These are phyloP conservation scores for Xylariales sp. DNA, from an alignment of 2,329 filamentous ascomycete genomes.

Conservation along the genomic window DNA sequence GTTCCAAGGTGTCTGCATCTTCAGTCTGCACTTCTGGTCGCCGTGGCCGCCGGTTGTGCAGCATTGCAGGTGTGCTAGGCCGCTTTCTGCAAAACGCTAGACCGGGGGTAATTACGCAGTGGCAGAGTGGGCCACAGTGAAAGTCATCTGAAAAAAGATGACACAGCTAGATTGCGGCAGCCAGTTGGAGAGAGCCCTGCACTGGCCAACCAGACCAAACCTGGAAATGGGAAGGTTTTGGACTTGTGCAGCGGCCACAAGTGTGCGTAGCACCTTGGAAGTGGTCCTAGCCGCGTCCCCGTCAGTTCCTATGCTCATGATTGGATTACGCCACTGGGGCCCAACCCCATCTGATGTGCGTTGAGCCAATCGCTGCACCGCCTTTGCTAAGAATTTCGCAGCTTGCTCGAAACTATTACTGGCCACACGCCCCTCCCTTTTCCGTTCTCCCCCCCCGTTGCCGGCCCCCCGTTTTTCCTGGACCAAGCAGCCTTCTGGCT, in stretches of 20 bases:
- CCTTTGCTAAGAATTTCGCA: neutral
- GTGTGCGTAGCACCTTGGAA: neutral
- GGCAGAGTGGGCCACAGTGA: neutral
- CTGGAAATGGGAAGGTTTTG: neutral
- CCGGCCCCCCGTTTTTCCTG: constrained; percentile 3
- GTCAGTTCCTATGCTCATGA: neutral
- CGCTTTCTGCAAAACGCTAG: neutral
- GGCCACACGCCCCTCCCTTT: neutral
- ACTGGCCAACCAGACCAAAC: neutral
- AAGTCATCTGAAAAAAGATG: constrained; percentile 1
- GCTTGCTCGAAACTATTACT: too few relatives aligned
- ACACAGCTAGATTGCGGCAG: constrained; percentile 2
- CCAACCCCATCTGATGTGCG: neutral
- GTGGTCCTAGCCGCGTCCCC: constrained; percentile 1
- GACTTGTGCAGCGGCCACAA: too few relatives aligned
- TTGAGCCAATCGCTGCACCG: neutral
- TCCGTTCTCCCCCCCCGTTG: too few relatives aligned
- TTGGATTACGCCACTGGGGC: neutral
- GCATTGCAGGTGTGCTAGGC: constrained; percentile 4
- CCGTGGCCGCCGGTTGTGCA: constrained; percentile 4
- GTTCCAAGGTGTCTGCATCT: too few relatives aligned
- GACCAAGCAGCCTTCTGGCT: neutral
- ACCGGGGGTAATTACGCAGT: neutral
- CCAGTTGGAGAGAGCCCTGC: neutral
- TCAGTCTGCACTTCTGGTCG: constrained; percentile 4